Conservation (phyloP, 2,329 filamentous ascomycete species). For the Drechmeria coniospora region DNA sequence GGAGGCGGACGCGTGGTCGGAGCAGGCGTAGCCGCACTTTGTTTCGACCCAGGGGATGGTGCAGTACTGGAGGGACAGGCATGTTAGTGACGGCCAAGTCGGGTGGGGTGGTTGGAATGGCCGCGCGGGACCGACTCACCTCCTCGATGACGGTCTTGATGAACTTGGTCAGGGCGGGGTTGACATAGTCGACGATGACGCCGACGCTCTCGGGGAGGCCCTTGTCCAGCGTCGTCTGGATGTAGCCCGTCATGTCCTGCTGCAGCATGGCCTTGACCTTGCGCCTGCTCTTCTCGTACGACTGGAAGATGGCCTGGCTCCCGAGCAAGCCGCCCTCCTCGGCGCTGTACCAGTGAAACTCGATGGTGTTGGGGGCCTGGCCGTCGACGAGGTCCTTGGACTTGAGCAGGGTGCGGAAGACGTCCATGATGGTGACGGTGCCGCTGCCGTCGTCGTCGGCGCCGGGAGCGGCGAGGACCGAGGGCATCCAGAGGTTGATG, state of each 20-base stretch:
- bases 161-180: conserved; percentile 67
- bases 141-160: conserved; percentile 74
- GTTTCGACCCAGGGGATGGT: conserved; percentile 75
- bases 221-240: conserved; percentile 67
- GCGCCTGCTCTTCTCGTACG: conserved; percentile 56
- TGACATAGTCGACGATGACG: conserved; percentile 85
- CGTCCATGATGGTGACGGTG: conserved; percentile 88
- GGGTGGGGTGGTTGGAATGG: neutral
- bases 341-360: conserved; percentile 94
- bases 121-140: conserved; percentile 7
- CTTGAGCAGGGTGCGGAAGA: conserved; percentile 64
- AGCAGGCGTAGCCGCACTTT: conserved; percentile 77
- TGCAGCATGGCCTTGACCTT: conserved; percentile 94
- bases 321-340: conserved; percentile 80
- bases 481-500: conserved; percentile 83
- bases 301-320: conserved; percentile 75
- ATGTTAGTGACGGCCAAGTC: conserved; percentile 1
- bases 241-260: conserved; percentile 93
- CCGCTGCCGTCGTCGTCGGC: conserved; percentile 93
- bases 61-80: conserved; percentile 50
- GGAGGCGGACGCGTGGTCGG: conserved; percentile 57
- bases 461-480: conserved; percentile 69
- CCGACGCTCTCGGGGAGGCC: conserved; percentile 76
- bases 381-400: conserved; percentile 56
- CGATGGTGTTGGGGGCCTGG: conserved; percentile 68